Base-by-base conservation (phyloP, 2,329 filamentous ascomycete genomes). In the Trichophaea hybrida region DNA sequence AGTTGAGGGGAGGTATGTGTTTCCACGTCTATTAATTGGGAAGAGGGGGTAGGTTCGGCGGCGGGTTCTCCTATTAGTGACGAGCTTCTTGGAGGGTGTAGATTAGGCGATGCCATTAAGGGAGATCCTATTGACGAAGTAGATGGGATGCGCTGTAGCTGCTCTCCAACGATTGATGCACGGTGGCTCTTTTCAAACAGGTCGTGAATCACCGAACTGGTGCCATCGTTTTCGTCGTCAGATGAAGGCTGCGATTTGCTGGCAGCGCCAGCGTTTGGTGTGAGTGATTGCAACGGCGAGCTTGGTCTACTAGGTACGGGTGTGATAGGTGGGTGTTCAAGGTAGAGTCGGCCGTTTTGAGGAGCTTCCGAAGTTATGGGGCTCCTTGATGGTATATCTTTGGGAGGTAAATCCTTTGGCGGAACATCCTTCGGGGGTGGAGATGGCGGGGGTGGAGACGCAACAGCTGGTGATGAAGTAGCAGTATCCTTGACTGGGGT, bases 141-240 rank as follows among this genome's bases (percentile, higher is more conserved):
- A 60, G 57, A 57, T 44, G 53, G 46, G 50, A 54, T 53, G 51
- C 38, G 35, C 33, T 56, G 40, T 37, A 57, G 54, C 17, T 62
- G 59, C 33, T 64, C 60, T 35, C 58, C 61, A 1, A 50, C 13
- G 10, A 50, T 40, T 15, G 60, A 58, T 31, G 57, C 62, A 13
- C 50, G 13, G 13, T 59, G 52, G 49, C 52, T 56, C 51, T 68
- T 62, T 60, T 68, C 65, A 33, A 98, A 97, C 71, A 98, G 97
- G 70, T 80, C 94, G 73, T 96, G 88, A 61, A 98, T 96, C 74
- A 98, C 93, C 5, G 85, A 84, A 61, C 82, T 81, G 1, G 86
- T 88, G 55, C 81, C 82, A 55, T 80, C 80, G 52, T 89, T 83
- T 24, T 80, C 79, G 55, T 82, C 80, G 55, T 84, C 81, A 63